Conservation (phyloP, 148 eudicot genomes). For the Silene conica region DNA sequence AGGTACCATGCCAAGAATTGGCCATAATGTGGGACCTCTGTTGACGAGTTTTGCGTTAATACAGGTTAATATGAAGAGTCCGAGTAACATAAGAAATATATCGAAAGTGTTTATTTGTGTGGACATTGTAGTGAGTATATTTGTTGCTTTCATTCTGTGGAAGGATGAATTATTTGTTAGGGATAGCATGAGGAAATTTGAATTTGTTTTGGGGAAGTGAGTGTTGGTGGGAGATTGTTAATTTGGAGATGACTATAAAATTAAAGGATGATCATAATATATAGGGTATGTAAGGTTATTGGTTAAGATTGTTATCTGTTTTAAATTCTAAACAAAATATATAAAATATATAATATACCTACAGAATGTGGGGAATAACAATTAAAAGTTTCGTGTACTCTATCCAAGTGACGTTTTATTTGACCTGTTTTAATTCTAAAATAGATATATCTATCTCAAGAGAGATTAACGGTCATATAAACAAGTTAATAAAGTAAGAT, state of each 20-base stretch:
- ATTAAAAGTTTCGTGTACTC: too few species aligned
- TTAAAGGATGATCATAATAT: background rate
- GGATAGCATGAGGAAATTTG: background rate
- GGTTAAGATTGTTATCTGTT: too few species aligned
- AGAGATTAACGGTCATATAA: too few species aligned
- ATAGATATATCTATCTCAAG: too few species aligned
- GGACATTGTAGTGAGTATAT: background rate
- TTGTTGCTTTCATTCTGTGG: conserved; percentile 6
- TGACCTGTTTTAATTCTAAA: too few species aligned
- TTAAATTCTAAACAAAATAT: too few species aligned
- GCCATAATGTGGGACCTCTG: conserved; percentile 56
- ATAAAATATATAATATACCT: too few species aligned
- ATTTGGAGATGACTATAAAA: background rate
- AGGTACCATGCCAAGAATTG: conserved; percentile 42
- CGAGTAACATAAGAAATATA: conserved; percentile 29
- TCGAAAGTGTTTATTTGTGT: conserved; percentile 32
- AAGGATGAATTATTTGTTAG: background rate
- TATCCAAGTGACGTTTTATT: too few species aligned
- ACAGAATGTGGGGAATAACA: too few species aligned
- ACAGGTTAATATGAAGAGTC: conserved; percentile 32
- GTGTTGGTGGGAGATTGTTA: background rate
- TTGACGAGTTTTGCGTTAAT: conserved; percentile 37
- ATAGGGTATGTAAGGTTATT: too few species aligned
- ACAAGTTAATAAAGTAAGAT: too few species aligned
- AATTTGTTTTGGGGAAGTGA: background rate